Percentiles rank a stretch among this genome's conserved stretches.
phyloP scores from a whole-genome alignment of 768 basidiomycete species.

The Boletus subcaerulescens region DNA sequence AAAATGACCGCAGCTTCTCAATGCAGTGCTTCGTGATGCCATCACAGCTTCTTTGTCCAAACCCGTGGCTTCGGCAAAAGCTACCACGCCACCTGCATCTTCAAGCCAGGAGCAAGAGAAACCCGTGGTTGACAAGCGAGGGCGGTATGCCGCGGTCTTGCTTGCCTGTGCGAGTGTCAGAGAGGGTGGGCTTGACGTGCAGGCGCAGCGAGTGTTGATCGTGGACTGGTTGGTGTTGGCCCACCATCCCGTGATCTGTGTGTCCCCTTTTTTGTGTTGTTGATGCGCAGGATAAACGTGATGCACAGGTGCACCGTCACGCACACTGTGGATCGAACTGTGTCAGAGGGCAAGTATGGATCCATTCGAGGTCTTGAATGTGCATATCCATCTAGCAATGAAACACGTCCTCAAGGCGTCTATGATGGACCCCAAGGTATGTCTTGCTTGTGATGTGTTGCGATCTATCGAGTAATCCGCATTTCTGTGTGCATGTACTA shows the following conservation, averaged over 20 bases:
- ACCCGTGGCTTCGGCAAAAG: constrained; percentile 22
- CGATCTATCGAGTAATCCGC: no score
- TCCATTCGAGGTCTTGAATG: constrained; percentile 57
- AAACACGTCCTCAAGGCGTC: constrained; percentile 48
- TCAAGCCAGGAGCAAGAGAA: constrained; percentile 37
- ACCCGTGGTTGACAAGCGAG: constrained; percentile 46
- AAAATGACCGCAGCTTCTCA: constrained; percentile 46
- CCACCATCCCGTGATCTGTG: constrained; percentile 69
- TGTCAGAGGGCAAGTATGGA: constrained; percentile 69
- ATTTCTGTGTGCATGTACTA: background rate
- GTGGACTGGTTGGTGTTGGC: constrained; percentile 61
- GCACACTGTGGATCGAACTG: constrained; percentile 68
- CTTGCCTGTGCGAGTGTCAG: constrained; percentile 47
- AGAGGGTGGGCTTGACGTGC: constrained; percentile 33
- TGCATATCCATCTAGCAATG: constrained; percentile 49
- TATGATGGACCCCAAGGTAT: constrained; percentile 46
- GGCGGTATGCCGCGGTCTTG: constrained; percentile 51
- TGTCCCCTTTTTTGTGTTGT: constrained; percentile 17
- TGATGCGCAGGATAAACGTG: background rate
- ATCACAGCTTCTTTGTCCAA: constrained; percentile 46
- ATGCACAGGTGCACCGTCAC: constrained; percentile 15
- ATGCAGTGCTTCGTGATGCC: constrained; percentile 58
- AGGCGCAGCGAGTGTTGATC: constrained; percentile 44
- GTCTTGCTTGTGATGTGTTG: background rate
- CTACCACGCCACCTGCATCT: constrained; percentile 6